Evolutionary conservation across 1,284 basidiomycete species (phyloP), one percentile per base, ranked within the genome.

Genomic region (Nidula niveotomentosa): DNA sequence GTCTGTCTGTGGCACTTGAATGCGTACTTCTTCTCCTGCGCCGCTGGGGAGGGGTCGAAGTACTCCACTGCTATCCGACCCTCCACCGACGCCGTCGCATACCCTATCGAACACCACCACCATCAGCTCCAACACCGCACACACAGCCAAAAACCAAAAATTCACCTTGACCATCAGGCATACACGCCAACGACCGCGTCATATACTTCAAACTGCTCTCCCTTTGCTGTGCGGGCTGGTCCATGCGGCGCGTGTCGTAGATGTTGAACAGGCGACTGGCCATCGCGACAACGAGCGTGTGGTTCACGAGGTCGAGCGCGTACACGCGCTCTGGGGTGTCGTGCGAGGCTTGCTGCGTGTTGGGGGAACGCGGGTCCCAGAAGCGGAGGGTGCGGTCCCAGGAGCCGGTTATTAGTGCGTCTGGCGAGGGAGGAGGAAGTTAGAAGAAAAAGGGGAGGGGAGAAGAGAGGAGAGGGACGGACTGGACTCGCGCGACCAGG

Each of bases 21-120:
- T 2, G 97, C 97, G 69, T 99, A 99, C 73, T 98, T 98, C 69
- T 91, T 90, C 13, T 89, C 85, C 70, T 98, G 94, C 0, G 80
- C 78, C 23, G 84, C 81, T 0, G 86, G 78, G 8, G 84, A 84
- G 2, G 92, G 85, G 62, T 98, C 94, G 66, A 98, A 96, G 73
- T 97, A 98, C 69, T 99, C 97, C 44, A 99, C 96, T 0, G 96
- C 94, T 54, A 99, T 95, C 41, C 96, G 84, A 0, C 96, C 96
- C 69, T 99, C 97, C 13, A 98, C 93, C 0, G 94, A 96, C 0
- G 89, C 91, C 0, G 91, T 94, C 1, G 95, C 94, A 72, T 93
- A 99, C 8, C 96, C 96, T 94, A 41, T 17, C 39, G 39, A 6
- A 2, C 15, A 41, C 15, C 12, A 13, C 12, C 12, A 41, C 12